Evolutionary conservation across 164 flowering plant genomes (phyloP).

Genomic region (Cinnamomum micranthum): DNA sequence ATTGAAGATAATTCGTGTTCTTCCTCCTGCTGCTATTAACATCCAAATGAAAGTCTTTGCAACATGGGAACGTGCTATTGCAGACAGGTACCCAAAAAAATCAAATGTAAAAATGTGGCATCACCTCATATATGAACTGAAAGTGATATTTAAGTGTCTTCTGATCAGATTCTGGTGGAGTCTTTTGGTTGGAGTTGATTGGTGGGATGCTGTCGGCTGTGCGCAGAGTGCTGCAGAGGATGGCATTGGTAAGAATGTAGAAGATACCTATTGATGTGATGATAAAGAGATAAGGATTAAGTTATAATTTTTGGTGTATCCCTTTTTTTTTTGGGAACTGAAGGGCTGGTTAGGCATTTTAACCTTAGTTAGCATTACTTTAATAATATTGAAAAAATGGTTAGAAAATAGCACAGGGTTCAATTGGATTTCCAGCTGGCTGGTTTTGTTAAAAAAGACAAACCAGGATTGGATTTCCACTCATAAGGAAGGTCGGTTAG

Average conservation of each 20-base stretch:
- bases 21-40: slow-evolving; percentile 79
- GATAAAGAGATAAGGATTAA: no score
- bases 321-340: no score
- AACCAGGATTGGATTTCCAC: no score
- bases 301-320: no score
- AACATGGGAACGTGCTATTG: slow-evolving; percentile 96
- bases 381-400: no score
- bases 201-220: slow-evolving; percentile 99
- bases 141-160: neutral
- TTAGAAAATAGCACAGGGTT: no score
- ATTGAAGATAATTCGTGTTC: slow-evolving; percentile 86
- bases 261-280: neutral
- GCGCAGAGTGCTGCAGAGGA: slow-evolving; percentile 99
- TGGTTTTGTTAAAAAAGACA: no score
- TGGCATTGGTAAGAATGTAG: slow-evolving; percentile 67
- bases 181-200: slow-evolving; percentile 96
- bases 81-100: slow-evolving; percentile 66
- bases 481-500: no score
- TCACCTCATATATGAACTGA: neutral
- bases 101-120: neutral
- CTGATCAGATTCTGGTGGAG: slow-evolving; percentile 98
- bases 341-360: no score
- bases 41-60: slow-evolving; percentile 70
- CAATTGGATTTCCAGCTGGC: no score
- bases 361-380: no score